Base-by-base conservation (phyloP, 805 yeast genomes). In the Starmera amethionina region DNA sequence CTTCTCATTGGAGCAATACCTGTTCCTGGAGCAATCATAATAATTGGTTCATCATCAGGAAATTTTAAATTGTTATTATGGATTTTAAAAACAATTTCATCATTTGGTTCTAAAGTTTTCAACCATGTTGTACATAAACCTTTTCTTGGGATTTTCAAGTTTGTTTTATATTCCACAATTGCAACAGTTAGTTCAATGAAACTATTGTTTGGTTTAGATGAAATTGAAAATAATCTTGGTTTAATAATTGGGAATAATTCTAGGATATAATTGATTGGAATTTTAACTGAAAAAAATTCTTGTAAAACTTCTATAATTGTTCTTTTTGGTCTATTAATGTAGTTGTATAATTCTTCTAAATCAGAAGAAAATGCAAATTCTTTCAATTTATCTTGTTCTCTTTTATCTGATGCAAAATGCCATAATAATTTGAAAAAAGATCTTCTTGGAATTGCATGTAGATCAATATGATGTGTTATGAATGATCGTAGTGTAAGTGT, bases 1-100 rank as follows among this genome's bases (percentile, higher is more conserved):
- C 85, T 72, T 51, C 86, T 75, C 72, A 90, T 77, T 2, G 98
- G 98, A 0, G 99, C 98, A 10, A 93, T 68, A 2, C 99, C 99
- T 0, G 97, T 94, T 4, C 98, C 99, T 0, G 98, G 95, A 2
- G 90, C 82, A 4, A 90, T 70, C 73, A 90, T 65, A 4, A 93
- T 62, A 22, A 83, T 61, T 0, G 95, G 83, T 4, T 54, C 45
- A 4, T 47, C 27, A 56, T 35, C 60, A 9, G 38, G 56, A 12
- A 72, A 62, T 33, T 59, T 59, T 35, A 77, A 46, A 12, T 65
- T 58, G 45, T 79, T 73, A 28, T 60, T 56, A 41, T 72, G 70
- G 8, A 81, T 46, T 22, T 75, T 70, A 45, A 74, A 78, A 12
- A 74, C 60, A 2, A 89, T 52, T 7, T 59, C 46, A 46, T 76